Evolutionary conservation across 306 rosid genomes (phyloP), one percentile per base, ranked within the genome.

Genomic region (Cajanus cajan): DNA sequence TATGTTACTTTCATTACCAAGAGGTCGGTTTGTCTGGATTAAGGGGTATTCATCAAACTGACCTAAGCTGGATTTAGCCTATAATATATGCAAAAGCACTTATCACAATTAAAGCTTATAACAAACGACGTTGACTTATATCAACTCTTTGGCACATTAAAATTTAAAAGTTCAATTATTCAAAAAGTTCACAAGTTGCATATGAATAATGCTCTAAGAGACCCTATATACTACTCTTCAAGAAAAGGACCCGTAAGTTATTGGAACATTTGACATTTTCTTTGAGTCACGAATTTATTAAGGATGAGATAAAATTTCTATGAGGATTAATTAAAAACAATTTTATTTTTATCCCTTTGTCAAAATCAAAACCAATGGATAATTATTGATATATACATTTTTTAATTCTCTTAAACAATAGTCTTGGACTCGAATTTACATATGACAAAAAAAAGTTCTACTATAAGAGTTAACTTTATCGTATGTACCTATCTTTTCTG

Each of bases 1-100:
- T 5, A 68, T 47, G 64, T 58, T 45, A 34, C 52, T 66, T 40
- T 69, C 58, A 2, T 50, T 45, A 28, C 33, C 11, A 31, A 71
- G 16, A n/a, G 36, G 77, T 71, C 77, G 65, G 77, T 71, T 71
- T 71, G 77, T 51, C 77, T 33, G 18, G 8, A 51, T 19, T 36
- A 51, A 50, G 18, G 16, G 8, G 65, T 71, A 18, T 50, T 51
- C 14, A 72, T 72, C 48, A 54, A 4, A 36, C 22, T 71, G 3
- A 6, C 0, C 45, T 5, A 50, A 9, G 58, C 8, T 48, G 15
- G 25, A 48, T n/a, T 28, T 3, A 28, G 2, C 3, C 31, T 50
- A 51, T 51, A 41, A 66, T 33, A 71, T 71, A 51, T 71, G 77
- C 21, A 18, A 52, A 36, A 1, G 36, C 66, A 21, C 77, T 72